phyloP scores from a whole-genome alignment of 164 flowering plant species.

The Chimonanthus praecox region DNA sequence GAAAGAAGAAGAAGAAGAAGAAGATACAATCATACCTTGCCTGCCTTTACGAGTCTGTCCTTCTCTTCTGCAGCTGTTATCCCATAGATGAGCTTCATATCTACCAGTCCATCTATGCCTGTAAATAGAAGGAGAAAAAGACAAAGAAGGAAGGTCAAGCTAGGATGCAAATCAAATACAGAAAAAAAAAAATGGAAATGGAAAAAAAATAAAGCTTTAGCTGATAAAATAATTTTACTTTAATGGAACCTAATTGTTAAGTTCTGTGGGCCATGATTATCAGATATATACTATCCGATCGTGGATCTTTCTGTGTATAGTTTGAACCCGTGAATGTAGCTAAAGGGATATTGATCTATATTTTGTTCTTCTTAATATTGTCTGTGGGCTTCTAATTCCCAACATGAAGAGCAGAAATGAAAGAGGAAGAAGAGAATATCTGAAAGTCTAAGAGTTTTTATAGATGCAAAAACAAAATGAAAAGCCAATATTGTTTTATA shows the following conservation, averaged over 20 bases:
- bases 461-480: neutral
- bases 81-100: slow-evolving; percentile 98
- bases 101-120: slow-evolving; percentile 99
- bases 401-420: too few species aligned
- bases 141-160: neutral
- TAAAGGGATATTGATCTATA: too few species aligned
- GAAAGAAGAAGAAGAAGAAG: neutral
- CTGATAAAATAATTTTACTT: too few species aligned
- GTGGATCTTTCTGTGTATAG: too few species aligned
- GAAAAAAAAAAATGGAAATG: neutral
- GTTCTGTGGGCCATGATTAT: neutral
- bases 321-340: too few species aligned
- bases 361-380: too few species aligned
- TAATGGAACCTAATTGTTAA: neutral
- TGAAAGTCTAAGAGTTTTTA: too few species aligned
- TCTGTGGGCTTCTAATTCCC: too few species aligned
- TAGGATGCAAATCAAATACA: neutral
- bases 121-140: slow-evolving; percentile 6
- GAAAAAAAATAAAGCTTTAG: neutral
- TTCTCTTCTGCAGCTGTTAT: slow-evolving; percentile 92
- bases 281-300: too few species aligned
- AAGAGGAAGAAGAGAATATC: too few species aligned
- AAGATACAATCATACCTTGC: slow-evolving; percentile 50
- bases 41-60: slow-evolving; percentile 96
- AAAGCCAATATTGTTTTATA: neutral